Evolutionary conservation across 345 rosid genomes (phyloP), one percentile per base, ranked within the genome.

Genomic region (Melaleuca quinquenervia): DNA sequence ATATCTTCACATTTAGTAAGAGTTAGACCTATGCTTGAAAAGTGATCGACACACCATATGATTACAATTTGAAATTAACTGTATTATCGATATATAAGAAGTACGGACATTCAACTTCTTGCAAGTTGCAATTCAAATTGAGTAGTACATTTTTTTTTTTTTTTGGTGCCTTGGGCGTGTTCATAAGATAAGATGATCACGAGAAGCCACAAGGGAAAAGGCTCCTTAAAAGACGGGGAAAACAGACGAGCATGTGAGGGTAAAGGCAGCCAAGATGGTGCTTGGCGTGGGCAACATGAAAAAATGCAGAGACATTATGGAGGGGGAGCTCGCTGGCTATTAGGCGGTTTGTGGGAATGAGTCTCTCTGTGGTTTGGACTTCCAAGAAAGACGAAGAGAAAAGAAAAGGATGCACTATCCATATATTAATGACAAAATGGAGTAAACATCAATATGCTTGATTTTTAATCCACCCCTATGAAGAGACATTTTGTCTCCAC

Each of bases 231-330:
- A 70, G 36, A 70, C 48, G 45, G 64, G 45, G 26, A n/a, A 51
- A 14, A 54, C 5, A 49, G 76, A 83, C 82, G 82, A 54, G 86
- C 86, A 86, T 85, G 87, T 87, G 87, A 85, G 6, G 85, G 50
- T 84, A n/a, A 80, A 41, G 58, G 50, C 29, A 48, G 48, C 41
- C 84, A 78, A 70, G 36, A 70, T 18, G 48, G 78, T 32, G 78
- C 78, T 70, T 70, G 78, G 78, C 78, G 92, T 87, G 92, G 89
- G 55, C 84, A 55, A 82, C 90, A 89, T 91, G 90, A 88, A 88
- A 88, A 88, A 88, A 91, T 87, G 80, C 84, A 76, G 41, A 58
- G 75, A 70, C 21, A 62, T 70, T 41, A 32, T 16, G 12, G 41
- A 41, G 41, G 45, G 52, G 32, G 78, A n/a, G 22, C 12, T 64